Percentiles rank a stretch among this genome's conserved stretches.
Conservation (phyloP, 495 filamentous ascomycete species). For the Aspergillus sparsus region DNA sequence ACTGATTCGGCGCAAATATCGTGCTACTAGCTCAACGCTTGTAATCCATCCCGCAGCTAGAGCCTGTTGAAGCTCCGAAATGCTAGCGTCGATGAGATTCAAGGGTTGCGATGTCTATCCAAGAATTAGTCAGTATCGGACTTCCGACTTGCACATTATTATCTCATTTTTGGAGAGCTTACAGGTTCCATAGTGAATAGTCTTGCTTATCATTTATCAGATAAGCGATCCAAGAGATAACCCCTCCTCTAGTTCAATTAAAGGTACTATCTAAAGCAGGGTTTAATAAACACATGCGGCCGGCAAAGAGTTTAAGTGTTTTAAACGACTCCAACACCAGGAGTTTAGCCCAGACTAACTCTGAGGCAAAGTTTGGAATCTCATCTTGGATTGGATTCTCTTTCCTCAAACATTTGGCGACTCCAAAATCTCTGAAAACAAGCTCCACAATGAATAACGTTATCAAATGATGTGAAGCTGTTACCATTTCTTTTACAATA, state of each 20-base stretch:
- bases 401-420: neutral
- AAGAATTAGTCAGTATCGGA: slow-evolving; percentile 6
- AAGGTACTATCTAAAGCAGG: neutral
- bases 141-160: neutral
- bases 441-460: neutral
- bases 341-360: too few species aligned
- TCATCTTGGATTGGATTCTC: neutral
- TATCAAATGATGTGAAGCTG: slow-evolving; percentile 3
- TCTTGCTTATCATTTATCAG: too few species aligned
- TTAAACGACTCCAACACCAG: neutral
- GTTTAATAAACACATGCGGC: neutral
- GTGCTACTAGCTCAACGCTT: slow-evolving; percentile 46
- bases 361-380: neutral
- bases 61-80: slow-evolving; percentile 21
- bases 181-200: slow-evolving; percentile 3
- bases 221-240: too few species aligned
- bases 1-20: slow-evolving; percentile 51
- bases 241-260: too few species aligned
- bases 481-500: neutral
- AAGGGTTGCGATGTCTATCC: slow-evolving; percentile 3
- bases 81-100: slow-evolving; percentile 21
- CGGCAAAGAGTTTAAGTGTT: neutral
- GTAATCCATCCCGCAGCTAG: slow-evolving; percentile 33
- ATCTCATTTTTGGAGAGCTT: slow-evolving; percentile 1
- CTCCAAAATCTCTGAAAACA: neutral